A percentile compares a stretch with the other conserved stretches of the same genome.
Conservation (phyloP, 139 green algal genomes). For the Chlamydomonas applanata region DNA sequence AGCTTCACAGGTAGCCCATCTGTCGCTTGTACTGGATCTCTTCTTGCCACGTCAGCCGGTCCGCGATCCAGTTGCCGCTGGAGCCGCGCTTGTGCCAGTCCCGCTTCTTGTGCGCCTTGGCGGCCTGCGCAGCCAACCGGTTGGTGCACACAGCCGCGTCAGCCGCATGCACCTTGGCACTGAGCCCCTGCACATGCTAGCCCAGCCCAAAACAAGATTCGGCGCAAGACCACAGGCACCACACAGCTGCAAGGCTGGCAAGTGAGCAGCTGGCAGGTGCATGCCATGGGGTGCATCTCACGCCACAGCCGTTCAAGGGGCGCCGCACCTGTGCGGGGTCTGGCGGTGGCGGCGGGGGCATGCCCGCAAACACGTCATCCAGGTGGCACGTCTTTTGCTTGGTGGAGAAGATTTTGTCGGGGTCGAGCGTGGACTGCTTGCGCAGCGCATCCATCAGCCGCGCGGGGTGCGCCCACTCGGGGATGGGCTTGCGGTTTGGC, state of each 20-base stretch:
- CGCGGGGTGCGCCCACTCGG: slow-evolving; percentile 60
- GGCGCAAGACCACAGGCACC: too few species aligned
- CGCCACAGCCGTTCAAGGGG: too few species aligned
- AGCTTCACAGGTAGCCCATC: slow-evolving; percentile 17
- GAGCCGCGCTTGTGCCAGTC: slow-evolving; percentile 17
- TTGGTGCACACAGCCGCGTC: too few species aligned
- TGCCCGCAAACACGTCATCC: slow-evolving; percentile 62
- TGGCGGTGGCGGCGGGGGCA: background rate
- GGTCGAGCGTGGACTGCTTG: slow-evolving; percentile 55
- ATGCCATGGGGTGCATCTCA: too few species aligned
- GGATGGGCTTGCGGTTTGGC: slow-evolving; percentile 61
- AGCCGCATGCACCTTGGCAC: too few species aligned
- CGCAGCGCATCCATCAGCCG: slow-evolving; percentile 47
- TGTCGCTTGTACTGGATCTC: slow-evolving; percentile 20
- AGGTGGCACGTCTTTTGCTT: slow-evolving; percentile 68
- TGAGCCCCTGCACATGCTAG: too few species aligned
- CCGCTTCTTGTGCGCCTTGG: slow-evolving; percentile 5
- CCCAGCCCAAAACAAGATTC: too few species aligned
- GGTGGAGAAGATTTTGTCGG: slow-evolving; percentile 68
- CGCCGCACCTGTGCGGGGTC: slow-evolving; percentile 5
- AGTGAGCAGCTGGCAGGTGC: too few species aligned
- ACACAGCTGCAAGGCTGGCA: too few species aligned
- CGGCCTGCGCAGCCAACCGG: too few species aligned
- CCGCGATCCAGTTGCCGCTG: slow-evolving; percentile 24
- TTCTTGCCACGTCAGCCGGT: slow-evolving; percentile 22